Conservation (phyloP, 1,284 basidiomycete species). For the Dichomitus squalens region DNA sequence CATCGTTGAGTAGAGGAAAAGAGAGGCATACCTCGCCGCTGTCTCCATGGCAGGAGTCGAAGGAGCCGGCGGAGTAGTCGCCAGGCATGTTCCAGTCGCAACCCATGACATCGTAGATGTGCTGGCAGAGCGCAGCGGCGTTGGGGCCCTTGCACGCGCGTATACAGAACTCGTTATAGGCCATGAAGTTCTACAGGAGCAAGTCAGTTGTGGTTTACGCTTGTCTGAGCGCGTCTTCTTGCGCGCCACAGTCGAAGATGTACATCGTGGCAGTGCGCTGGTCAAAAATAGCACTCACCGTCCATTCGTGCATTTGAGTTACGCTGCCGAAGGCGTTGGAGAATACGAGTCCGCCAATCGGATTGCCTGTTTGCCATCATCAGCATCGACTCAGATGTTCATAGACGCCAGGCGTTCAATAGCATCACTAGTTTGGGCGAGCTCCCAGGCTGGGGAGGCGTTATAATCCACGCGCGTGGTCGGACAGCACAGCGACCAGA, state of each 20-base stretch:
- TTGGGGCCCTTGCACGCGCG: slow-evolving; percentile 66
- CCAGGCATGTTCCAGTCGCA: slow-evolving; percentile 74
- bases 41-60: slow-evolving; percentile 60
- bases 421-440: neutral
- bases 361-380: slow-evolving; percentile 48
- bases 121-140: slow-evolving; percentile 63
- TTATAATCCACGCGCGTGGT: no score
- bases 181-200: slow-evolving; percentile 53
- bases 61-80: slow-evolving; percentile 56
- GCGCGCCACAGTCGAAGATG: neutral
- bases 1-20: neutral
- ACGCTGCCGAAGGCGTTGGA: slow-evolving; percentile 66
- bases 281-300: slow-evolving; percentile 38
- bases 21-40: slow-evolving; percentile 43
- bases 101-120: slow-evolving; percentile 69
- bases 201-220: neutral
- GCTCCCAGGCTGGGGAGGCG: no score
- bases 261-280: neutral
- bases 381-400: slow-evolving; percentile 36
- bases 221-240: neutral
- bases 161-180: slow-evolving; percentile 68
- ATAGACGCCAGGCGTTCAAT: neutral
- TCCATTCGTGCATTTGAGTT: slow-evolving; percentile 69
- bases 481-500: no score
- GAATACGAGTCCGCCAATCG: slow-evolving; percentile 72